A percentile compares a stretch with the other conserved stretches of the same genome.
These are phyloP conservation scores for Trametes cingulata DNA, from an alignment of 768 basidiomycete genomes.

Conservation along the genomic window DNA sequence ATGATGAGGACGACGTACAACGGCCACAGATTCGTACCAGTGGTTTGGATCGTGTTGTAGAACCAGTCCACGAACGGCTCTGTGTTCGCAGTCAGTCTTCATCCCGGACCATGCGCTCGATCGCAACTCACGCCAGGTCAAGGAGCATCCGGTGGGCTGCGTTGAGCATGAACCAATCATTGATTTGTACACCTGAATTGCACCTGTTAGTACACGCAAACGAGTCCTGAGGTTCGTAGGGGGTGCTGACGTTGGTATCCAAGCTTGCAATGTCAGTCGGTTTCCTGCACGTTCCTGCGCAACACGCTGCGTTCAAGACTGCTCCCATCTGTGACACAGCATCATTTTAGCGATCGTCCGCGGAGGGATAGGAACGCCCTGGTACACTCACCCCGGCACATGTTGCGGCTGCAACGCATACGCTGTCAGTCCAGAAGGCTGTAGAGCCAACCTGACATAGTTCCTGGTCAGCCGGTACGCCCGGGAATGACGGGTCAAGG, in stretches of 20 bases:
- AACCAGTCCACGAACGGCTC: constrained; percentile 12
- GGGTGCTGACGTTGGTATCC: neutral
- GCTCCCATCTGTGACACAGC: constrained; percentile 1
- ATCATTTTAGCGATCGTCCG: neutral
- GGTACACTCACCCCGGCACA: neutral
- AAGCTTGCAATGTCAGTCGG: neutral
- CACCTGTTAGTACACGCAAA: neutral
- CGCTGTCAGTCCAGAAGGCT: neutral
- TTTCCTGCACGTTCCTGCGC: constrained; percentile 5
- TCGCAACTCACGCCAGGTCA: neutral
- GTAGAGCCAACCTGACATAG: neutral
- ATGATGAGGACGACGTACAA: neutral
- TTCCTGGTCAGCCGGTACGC: neutral
- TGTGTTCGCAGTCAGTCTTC: too few species aligned
- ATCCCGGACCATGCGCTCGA: too few species aligned
- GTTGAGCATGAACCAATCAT: constrained; percentile 1
- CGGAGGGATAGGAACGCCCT: too few species aligned
- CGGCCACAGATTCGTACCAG: constrained; percentile 1
- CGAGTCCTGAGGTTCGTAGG: too few species aligned
- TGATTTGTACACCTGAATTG: neutral
- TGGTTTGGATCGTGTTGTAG: constrained; percentile 3
- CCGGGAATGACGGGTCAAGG: neutral
- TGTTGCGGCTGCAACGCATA: constrained; percentile 1
- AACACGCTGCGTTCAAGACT: constrained; percentile 1
- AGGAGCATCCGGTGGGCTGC: constrained; percentile 1